phyloP scores from a whole-genome alignment of 2,329 filamentous ascomycete genomes.

The Stemphylium beticola region DNA sequence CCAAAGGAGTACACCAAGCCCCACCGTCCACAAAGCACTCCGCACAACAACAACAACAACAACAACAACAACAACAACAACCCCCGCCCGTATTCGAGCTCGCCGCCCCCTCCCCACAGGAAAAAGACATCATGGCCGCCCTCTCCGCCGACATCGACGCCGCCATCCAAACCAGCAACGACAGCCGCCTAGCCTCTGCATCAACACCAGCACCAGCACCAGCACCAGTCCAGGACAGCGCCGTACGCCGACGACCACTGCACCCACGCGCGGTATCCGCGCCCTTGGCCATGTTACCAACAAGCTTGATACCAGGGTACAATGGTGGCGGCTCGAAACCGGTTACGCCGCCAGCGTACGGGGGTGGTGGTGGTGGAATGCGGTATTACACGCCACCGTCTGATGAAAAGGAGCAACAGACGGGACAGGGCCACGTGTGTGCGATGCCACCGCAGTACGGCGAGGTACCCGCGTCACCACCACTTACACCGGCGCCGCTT shows the following conservation, averaged over 20 bases:
- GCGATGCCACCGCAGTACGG: too few species aligned
- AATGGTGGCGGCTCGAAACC: background rate
- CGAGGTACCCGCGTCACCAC: constrained; percentile 2
- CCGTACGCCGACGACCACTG: too few species aligned
- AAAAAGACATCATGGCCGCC: constrained; percentile 21
- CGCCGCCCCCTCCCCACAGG: constrained; percentile 4
- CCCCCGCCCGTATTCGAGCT: constrained; percentile 19
- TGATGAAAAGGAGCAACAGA: background rate
- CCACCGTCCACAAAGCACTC: background rate
- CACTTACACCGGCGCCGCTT: constrained; percentile 7
- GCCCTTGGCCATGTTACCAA: background rate
- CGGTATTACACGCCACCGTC: background rate
- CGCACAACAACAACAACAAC: background rate
- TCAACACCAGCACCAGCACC: background rate
- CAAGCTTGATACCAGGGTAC: background rate
- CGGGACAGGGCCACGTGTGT: background rate
- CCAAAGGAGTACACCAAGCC: constrained; percentile 6
- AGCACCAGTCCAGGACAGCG: background rate
- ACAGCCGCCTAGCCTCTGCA: constrained; percentile 2
- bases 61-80: background rate
- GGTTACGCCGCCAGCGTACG: background rate
- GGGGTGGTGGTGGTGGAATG: too few species aligned
- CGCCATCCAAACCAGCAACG: constrained; percentile 1
- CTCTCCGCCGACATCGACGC: constrained; percentile 25
- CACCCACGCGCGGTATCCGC: background rate